phyloP scores from a whole-genome alignment of 192 early-diverging fungal genomes.

The Diversispora epigaea region DNA sequence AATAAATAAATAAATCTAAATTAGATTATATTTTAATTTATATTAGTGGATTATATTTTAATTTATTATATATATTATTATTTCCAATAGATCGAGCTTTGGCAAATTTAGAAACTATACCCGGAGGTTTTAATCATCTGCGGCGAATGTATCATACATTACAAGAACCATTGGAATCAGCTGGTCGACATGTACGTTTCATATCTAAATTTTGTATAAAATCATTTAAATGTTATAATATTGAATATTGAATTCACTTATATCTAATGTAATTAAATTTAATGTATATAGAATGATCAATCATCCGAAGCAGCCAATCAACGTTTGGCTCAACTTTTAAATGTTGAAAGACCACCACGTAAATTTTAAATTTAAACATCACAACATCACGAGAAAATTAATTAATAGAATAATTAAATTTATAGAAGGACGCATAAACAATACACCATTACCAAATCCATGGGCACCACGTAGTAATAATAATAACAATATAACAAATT shows the following conservation, averaged over 20 bases:
- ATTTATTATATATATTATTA: not conserved
- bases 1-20: not conserved
- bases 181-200: slow-evolving; percentile 36
- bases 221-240: not conserved
- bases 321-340: slow-evolving; percentile 53
- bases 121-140: slow-evolving; percentile 66
- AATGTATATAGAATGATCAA: slow-evolving; percentile 32
- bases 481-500: slow-evolving; percentile 10
- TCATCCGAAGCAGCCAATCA: slow-evolving; percentile 41
- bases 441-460: slow-evolving; percentile 56
- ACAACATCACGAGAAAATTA: not conserved
- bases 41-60: not conserved
- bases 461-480: slow-evolving; percentile 46
- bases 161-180: slow-evolving; percentile 59
- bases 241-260: slow-evolving; percentile 6
- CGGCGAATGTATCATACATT: slow-evolving; percentile 57
- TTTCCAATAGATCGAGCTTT: slow-evolving; percentile 48
- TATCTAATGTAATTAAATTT: slow-evolving; percentile 44
- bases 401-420: not conserved
- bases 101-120: slow-evolving; percentile 64
- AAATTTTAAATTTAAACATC: slow-evolving; percentile 6
- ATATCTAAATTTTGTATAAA: not conserved
- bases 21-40: not conserved
- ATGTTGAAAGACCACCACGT: slow-evolving; percentile 52
- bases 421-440: slow-evolving; percentile 51